phyloP scores from a whole-genome alignment of 2,329 filamentous ascomycete species.

The Sphaceloma murrayae region DNA sequence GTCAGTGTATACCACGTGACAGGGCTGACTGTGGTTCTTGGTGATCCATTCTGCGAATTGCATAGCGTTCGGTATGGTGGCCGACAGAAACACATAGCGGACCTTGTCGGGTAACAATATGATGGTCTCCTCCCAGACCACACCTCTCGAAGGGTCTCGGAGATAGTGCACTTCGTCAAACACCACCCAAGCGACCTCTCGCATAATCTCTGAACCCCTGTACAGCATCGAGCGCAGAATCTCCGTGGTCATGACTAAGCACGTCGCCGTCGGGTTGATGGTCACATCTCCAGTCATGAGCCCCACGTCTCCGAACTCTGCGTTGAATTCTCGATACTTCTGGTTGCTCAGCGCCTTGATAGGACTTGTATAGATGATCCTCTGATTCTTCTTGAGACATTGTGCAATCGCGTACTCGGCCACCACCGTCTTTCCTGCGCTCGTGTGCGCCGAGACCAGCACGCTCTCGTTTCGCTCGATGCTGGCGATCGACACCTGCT shows the following conservation, averaged over 20 bases:
- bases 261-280: constrained; percentile 96
- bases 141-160: constrained; percentile 85
- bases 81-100: constrained; percentile 94
- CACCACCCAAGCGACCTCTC: constrained; percentile 95
- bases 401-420: constrained; percentile 98
- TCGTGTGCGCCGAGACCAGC: constrained; percentile 91
- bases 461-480: constrained; percentile 96
- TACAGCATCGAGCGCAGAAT: constrained; percentile 99
- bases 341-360: constrained; percentile 99
- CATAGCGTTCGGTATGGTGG: constrained; percentile 97
- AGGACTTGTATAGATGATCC: constrained; percentile 97
- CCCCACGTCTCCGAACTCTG: constrained; percentile 91
- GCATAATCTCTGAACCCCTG: constrained; percentile 97
- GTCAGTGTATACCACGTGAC: constrained; percentile 97
- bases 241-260: constrained; percentile 97
- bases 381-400: constrained; percentile 91
- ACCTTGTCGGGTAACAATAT: constrained; percentile 97
- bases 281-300: constrained; percentile 99
- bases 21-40: constrained; percentile 94
- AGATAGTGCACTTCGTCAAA: constrained; percentile 99
- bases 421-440: constrained; percentile 95
- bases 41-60: constrained; percentile 99
- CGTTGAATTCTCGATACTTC: constrained; percentile 93
- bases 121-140: constrained; percentile 99
- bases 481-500: constrained; percentile 85